Evolutionary conservation across 148 eudicot species (phyloP), one percentile per base, ranked within the genome.

Genomic region (Camellia japonica): DNA sequence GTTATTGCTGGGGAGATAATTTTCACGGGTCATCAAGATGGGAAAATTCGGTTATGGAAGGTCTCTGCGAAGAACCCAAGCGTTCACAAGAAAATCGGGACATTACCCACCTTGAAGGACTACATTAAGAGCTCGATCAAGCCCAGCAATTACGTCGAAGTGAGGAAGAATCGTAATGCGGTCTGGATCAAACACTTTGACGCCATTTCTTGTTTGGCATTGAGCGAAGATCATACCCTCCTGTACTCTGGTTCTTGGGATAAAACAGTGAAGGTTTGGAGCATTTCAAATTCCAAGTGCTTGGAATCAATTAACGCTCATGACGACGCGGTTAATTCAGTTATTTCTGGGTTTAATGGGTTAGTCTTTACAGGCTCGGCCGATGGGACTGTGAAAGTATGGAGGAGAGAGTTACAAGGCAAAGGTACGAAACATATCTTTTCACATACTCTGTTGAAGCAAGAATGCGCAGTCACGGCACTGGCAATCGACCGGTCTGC

Each of bases 231-330:
- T 18, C 76, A 85, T 8, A 81, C 81, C 4, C 75, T 84, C 16
- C 43, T 93, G 7, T 93, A 93, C 79, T 93, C 97, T 0, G 93
- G 91, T 1, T 93, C 94, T 0, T 93, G 94, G 97, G 94, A 93
- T 18, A 87, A 76, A 74, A 93, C 90, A 0, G 76, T 93, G 0
- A 93, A 93, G 75, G 91, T 93, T 0, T 93, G 97, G 95, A 75
- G 89, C 8, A 77, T 85, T 0, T 87, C 93, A 0, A 84, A 90
- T 43, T 93, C 90, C 43, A 91, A 93, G 74, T 91, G 92, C 66
- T 75, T 93, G 68, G 97, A 93, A 67, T 93, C 97, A 0, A 89
- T 91, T 9, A 69, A 80, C 0, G 95, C 90, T 4, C 94, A 93
- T 38, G 97, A 93, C 3, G 97, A 93, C 16, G 97, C 95, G 0